Evolutionary conservation across 805 yeast genomes (phyloP).

Genomic region (Kodamaea lidongshanica): DNA sequence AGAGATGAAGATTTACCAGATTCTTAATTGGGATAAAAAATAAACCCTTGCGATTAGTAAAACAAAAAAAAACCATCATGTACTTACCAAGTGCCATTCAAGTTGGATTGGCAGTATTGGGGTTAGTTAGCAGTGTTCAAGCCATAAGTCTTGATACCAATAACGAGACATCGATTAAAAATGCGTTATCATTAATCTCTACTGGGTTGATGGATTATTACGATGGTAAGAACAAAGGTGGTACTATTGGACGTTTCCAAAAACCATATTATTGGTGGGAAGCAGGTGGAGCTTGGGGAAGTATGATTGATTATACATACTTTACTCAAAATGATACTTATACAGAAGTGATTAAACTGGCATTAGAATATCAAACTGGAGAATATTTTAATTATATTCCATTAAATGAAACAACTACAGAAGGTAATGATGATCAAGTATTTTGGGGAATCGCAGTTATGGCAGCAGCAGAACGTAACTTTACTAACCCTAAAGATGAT

Average conservation of each 20-base stretch:
- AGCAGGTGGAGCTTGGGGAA: slow-evolving; percentile 95
- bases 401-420: slow-evolving; percentile 79
- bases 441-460: slow-evolving; percentile 94
- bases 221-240: slow-evolving; percentile 60
- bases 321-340: slow-evolving; percentile 67
- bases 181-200: slow-evolving; percentile 56
- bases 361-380: slow-evolving; percentile 63
- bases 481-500: slow-evolving; percentile 45
- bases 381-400: slow-evolving; percentile 77
- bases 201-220: slow-evolving; percentile 80
- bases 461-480: slow-evolving; percentile 87
- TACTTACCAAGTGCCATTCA: too few species aligned
- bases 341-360: slow-evolving; percentile 49
- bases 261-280: slow-evolving; percentile 98
- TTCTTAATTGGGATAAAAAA: too few species aligned
- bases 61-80: too few species aligned
- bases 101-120: too few species aligned
- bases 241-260: slow-evolving; percentile 80
- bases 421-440: slow-evolving; percentile 97
- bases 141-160: slow-evolving; percentile 33
- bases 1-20: too few species aligned
- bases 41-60: too few species aligned
- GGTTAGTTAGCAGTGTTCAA: too few species aligned
- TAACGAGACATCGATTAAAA: slow-evolving; percentile 40
- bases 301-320: slow-evolving; percentile 71